Percentiles rank a stretch among this genome's conserved stretches.
phyloP scores from a whole-genome alignment of 2,329 filamentous ascomycete species.

The Pyricularia sp. region DNA sequence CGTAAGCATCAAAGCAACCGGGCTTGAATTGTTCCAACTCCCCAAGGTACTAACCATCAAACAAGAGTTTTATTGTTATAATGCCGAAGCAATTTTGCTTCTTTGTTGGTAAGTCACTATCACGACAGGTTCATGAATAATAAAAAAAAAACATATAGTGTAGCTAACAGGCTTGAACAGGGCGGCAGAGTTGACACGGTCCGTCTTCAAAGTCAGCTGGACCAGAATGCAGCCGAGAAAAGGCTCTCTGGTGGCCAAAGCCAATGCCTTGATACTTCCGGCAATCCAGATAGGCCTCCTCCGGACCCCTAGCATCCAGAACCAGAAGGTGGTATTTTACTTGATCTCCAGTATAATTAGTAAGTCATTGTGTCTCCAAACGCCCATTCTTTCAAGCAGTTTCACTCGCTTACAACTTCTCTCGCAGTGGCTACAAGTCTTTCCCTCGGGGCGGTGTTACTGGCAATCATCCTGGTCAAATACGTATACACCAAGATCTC shows the following conservation, averaged over 20 bases:
- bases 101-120: conserved; percentile 27
- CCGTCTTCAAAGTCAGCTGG: conserved; percentile 16
- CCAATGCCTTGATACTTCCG: conserved; percentile 22
- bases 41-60: conserved; percentile 11
- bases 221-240: conserved; percentile 12
- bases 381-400: neutral
- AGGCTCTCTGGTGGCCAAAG: conserved; percentile 18
- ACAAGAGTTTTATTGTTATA: conserved; percentile 37
- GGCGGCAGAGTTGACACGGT: conserved; percentile 23
- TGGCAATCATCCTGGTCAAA: conserved; percentile 25
- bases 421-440: conserved; percentile 24
- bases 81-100: conserved; percentile 31
- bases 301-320: conserved; percentile 15
- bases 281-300: conserved; percentile 20
- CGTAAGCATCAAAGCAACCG: conserved; percentile 19
- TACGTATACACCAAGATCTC: conserved; percentile 25
- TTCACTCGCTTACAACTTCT: neutral
- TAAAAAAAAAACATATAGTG: neutral
- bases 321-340: conserved; percentile 17
- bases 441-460: conserved; percentile 20
- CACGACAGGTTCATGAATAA: too few species aligned
- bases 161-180: conserved; percentile 9
- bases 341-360: conserved; percentile 23
- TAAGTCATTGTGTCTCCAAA: conserved; percentile 12
- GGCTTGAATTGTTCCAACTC: too few species aligned